Base-by-base conservation (phyloP, 2,329 filamentous ascomycete species). In the Colletotrichum sp. region DNA sequence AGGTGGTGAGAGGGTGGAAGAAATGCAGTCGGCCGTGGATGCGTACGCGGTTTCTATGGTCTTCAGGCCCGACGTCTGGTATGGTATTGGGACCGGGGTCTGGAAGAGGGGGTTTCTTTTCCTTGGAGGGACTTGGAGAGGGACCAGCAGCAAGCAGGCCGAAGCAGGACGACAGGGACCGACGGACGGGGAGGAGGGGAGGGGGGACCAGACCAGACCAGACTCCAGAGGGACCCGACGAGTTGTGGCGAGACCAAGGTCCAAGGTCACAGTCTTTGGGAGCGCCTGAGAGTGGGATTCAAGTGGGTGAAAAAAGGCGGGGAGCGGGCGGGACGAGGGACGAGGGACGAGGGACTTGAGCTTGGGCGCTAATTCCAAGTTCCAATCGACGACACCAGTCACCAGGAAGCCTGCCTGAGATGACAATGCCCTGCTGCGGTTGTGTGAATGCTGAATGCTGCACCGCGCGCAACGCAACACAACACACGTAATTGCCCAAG, bases 281-380 rank as follows among this genome's bases (percentile, higher is more conserved):
- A 68, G 32, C 65, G 69, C 69, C 52, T 60, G 63, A 57, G 44
- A 61, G 73, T 72, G 69, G 73, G 64, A 75, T 68, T 64, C 63
- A 44, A 64, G 70, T 65, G 70, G 73, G 70, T 57, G 44, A 59
- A 73, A 75, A 74, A 73, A 61, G 73, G 63, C 63, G 73, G 73
- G 73, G 65, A 60, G 63, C 28, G 61, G 63, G 69, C 69, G 73
- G 73, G 73, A 68, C 63, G 64, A 22, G 63, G 64, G 69, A 63
- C 68, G 68, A 39, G 36, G 36, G 44, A 52, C n/a, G 36, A 39
- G 36, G 36, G 15, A 39, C 36, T 39, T 22, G 44, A 68, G 73
- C 73, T 75, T 75, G 73, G 73, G 73, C 73, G 73, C 73, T 75
- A 75, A 75, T 75, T 75, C 68, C 68, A 72, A 67, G 68, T 75